Evolutionary conservation across 2,329 filamentous ascomycete species (phyloP), one percentile per base, ranked within the genome.

Genomic region (Allantophomopsis cytisporea): DNA sequence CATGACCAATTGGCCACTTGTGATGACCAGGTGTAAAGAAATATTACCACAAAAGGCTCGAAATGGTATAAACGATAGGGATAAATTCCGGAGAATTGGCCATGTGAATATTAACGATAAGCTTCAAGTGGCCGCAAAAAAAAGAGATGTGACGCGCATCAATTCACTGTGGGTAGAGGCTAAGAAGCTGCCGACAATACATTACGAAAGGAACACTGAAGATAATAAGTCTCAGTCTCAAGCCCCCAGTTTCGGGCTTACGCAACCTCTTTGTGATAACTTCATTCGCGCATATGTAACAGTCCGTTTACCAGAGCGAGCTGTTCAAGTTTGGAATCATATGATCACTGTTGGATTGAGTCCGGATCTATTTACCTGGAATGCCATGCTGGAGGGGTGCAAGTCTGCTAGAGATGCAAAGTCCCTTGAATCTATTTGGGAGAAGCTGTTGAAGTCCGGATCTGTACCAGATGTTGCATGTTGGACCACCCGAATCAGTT

Each of bases 401-500:
- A 72, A 70, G 51, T 66, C 64, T 37, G 66, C 73, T 37, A 65
- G 66, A 39, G 76, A 85, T 48, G 47, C 65, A 1, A 55, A 62
- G n/a, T 74, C 69, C 16, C 63, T 88, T 43, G 71, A 79, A 40
- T 65, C 65, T 1, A 67, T 87, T 23, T 93, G 85, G 84, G 48
- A 59, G 0, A 73, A 71, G 45, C 73, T 91, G 59, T 51, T 69
- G 3, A 53, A 52, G 7, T 68, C 74, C 2, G 71, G 72, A 2
- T 50, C 76, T 8, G 59, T 69, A 45, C 73, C 85, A 4, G 83
- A 89, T 54, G 57, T 58, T 6, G 52, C 65, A 39, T 73, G 78
- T 31, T 91, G 84, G 84, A 80, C 76, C 7, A 73, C 76, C 12
- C 71, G 80, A 18, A 73, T 91, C 34, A 69, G 74, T 18, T 76